Percentiles rank a stretch among this genome's conserved stretches.
phyloP scores from a whole-genome alignment of 2,329 filamentous ascomycete genomes.

The Aspergillus aculeatus region DNA sequence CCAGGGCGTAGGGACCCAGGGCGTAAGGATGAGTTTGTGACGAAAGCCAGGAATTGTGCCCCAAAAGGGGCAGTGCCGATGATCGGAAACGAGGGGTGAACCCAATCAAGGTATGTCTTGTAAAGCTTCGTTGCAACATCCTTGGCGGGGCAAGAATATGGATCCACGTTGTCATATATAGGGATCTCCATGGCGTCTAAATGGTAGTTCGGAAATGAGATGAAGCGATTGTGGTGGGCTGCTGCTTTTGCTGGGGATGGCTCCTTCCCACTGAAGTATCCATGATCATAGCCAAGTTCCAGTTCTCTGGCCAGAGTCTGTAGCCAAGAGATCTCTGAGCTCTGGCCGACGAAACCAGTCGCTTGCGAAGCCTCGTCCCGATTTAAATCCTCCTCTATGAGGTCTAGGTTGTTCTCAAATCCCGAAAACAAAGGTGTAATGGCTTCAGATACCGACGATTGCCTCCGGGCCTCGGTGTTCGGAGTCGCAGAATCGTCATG shows the following conservation, averaged over 20 bases:
- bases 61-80: constrained; percentile 43
- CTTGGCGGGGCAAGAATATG: constrained; percentile 38
- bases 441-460: background rate
- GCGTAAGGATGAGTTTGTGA: constrained; percentile 31
- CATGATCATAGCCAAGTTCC: constrained; percentile 24
- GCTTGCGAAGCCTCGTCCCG: constrained; percentile 38
- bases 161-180: constrained; percentile 33
- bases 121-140: constrained; percentile 41
- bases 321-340: constrained; percentile 48
- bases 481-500: constrained; percentile 10
- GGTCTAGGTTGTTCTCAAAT: constrained; percentile 31
- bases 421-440: constrained; percentile 5
- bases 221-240: constrained; percentile 21
- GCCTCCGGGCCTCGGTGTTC: background rate
- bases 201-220: constrained; percentile 39
- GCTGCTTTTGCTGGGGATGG: constrained; percentile 27
- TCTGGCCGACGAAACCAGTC: constrained; percentile 46
- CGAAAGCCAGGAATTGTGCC: constrained; percentile 43
- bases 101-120: constrained; percentile 41
- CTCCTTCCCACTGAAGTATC: constrained; percentile 20
- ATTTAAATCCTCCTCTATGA: constrained; percentile 46
- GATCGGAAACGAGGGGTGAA: constrained; percentile 48
- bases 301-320: constrained; percentile 40
- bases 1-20: constrained; percentile 40
- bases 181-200: constrained; percentile 43